phyloP scores from a whole-genome alignment of 805 yeast genomes.

The Kodamaea kaohsiungensis region DNA sequence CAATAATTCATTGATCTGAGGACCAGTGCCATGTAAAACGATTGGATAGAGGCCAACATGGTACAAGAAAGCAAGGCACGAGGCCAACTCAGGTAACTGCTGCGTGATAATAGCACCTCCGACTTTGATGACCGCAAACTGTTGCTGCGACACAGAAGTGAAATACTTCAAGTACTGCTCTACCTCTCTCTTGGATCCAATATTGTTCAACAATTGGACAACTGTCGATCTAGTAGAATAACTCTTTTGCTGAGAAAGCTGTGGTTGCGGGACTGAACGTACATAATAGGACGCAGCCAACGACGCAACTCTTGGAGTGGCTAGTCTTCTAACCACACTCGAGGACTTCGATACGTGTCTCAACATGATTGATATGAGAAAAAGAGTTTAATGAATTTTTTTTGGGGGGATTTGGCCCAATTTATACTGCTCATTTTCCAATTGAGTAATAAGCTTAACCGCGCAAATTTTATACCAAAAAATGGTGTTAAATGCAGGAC shows the following conservation, averaged over 20 bases:
- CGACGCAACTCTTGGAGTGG: constrained; percentile 1
- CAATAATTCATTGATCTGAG: constrained; percentile 91
- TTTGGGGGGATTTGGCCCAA: constrained; percentile 7
- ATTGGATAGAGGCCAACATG: constrained; percentile 98
- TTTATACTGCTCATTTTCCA: constrained; percentile 18
- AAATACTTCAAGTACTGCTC: constrained; percentile 96
- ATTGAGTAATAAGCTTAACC: constrained; percentile 26
- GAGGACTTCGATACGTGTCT: constrained; percentile 18
- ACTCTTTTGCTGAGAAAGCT: constrained; percentile 3
- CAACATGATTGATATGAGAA: constrained; percentile 16
- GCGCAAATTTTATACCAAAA: background rate
- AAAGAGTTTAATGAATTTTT: background rate
- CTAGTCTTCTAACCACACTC: constrained; percentile 4
- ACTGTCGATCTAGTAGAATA: constrained; percentile 89
- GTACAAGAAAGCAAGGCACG: constrained; percentile 92
- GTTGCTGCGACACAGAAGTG: constrained; percentile 94
- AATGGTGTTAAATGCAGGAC: too few relatives aligned
- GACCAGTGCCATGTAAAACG: constrained; percentile 98
- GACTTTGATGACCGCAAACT: constrained; percentile 96
- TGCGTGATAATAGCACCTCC: constrained; percentile 99
- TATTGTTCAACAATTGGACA: constrained; percentile 89
- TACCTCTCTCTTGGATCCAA: constrained; percentile 96
- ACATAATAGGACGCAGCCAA: background rate
- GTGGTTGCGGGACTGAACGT: constrained; percentile 4
- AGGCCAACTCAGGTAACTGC: constrained; percentile 88